A percentile compares a stretch with the other conserved stretches of the same genome.
Evolutionary conservation across 805 yeast species (phyloP).

Genomic region (Yamadazyma kitorensis): DNA sequence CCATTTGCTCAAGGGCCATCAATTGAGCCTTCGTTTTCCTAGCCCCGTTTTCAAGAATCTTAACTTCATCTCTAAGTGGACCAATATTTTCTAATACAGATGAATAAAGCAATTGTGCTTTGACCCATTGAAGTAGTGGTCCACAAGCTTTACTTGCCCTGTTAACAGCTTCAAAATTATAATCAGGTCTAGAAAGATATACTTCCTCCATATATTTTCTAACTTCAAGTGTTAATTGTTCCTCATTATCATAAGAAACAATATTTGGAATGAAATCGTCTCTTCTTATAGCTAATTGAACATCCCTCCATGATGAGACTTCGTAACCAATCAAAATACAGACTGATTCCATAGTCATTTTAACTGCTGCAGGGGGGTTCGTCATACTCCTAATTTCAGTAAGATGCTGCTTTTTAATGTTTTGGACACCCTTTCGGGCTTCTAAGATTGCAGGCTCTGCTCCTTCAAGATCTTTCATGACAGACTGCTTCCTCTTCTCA

Average conservation of each 20-base stretch:
- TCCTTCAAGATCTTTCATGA: slow-evolving; percentile 59
- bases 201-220: slow-evolving; percentile 53
- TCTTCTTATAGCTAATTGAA: slow-evolving; percentile 70
- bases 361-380: slow-evolving; percentile 88
- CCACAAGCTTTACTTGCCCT: slow-evolving; percentile 96
- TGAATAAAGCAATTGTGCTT: slow-evolving; percentile 82
- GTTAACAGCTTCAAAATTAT: slow-evolving; percentile 68
- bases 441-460: slow-evolving; percentile 85
- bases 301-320: slow-evolving; percentile 73
- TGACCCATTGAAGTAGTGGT: slow-evolving; percentile 84
- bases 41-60: slow-evolving; percentile 55
- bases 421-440: slow-evolving; percentile 87
- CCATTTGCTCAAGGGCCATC: slow-evolving; percentile 78
- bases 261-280: slow-evolving; percentile 88
- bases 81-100: slow-evolving; percentile 65
- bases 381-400: slow-evolving; percentile 87
- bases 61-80: slow-evolving; percentile 71
- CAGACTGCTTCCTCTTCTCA: slow-evolving; percentile 49
- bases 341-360: slow-evolving; percentile 82
- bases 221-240: slow-evolving; percentile 52
- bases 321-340: slow-evolving; percentile 76
- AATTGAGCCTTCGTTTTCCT: slow-evolving; percentile 63
- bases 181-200: slow-evolving; percentile 63
- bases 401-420: slow-evolving; percentile 87
- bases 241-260: slow-evolving; percentile 66